phyloP scores from a whole-genome alignment of 768 basidiomycete genomes.

The Kwoniella pini region DNA sequence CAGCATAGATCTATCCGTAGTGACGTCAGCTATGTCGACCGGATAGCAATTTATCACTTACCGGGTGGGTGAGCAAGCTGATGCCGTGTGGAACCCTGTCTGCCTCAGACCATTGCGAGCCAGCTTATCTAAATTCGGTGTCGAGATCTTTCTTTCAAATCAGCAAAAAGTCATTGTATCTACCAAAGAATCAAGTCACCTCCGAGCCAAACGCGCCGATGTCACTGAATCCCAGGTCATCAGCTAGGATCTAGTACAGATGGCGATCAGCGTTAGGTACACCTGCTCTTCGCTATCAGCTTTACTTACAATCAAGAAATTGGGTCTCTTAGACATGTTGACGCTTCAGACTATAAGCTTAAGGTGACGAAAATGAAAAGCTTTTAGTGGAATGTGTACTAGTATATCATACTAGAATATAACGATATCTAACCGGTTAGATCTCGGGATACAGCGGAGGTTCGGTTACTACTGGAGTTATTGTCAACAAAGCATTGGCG shows the following conservation, averaged over 20 bases:
- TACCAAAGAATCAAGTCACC: neutral
- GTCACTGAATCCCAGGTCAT: conserved; percentile 18
- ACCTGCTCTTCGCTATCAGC: too few relatives aligned
- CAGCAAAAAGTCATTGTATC: neutral
- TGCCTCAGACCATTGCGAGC: conserved; percentile 33
- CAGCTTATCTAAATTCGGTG: conserved; percentile 43
- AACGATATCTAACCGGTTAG: too few relatives aligned
- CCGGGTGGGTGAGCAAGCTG: conserved; percentile 39
- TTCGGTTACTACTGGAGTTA: neutral
- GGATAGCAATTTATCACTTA: neutral
- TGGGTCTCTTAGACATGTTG: conserved; percentile 28
- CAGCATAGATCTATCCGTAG: conserved; percentile 20
- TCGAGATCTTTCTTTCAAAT: too few relatives aligned
- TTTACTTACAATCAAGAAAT: conserved; percentile 37
- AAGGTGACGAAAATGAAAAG: too few relatives aligned
- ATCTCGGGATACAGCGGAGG: too few relatives aligned
- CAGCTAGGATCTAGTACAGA: conserved; percentile 3
- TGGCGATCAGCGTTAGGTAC: neutral
- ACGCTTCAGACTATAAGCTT: too few relatives aligned
- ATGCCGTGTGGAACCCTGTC: conserved; percentile 40
- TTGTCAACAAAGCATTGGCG: neutral
- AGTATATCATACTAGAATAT: too few relatives aligned
- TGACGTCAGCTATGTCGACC: conserved; percentile 24
- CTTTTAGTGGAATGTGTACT: too few relatives aligned
- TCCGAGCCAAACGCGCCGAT: conserved; percentile 16